Conservation (phyloP, 139 green algal species). For the Coelastrella sp. region DNA sequence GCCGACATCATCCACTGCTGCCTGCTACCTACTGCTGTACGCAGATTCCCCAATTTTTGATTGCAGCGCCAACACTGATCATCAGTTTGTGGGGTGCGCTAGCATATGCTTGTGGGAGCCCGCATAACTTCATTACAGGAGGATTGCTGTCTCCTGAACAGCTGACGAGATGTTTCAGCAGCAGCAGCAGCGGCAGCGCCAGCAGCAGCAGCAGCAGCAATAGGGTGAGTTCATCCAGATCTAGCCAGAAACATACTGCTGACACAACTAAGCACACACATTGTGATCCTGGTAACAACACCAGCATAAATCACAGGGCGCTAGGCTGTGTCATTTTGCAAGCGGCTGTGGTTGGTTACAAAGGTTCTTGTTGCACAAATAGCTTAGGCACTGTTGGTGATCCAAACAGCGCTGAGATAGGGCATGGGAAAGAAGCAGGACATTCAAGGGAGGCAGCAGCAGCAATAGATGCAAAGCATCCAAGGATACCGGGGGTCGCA, state of each 20-base stretch:
- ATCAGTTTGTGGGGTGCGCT: constrained; percentile 56
- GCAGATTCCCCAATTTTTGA: constrained; percentile 88
- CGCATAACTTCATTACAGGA: constrained; percentile 23
- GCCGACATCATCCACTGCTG: no score
- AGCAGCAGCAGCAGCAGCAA: not conserved
- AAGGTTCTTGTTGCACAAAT: not conserved
- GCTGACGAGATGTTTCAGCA: constrained; percentile 1
- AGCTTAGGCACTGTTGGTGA: not conserved
- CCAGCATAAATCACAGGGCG: no score
- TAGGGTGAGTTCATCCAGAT: not conserved
- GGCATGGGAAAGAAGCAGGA: no score
- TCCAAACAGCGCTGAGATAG: no score
- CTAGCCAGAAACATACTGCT: not conserved
- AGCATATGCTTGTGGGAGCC: constrained; percentile 50
- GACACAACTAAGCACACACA: no score
- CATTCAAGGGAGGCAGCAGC: not conserved
- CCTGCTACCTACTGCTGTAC: no score
- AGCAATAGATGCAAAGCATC: not conserved
- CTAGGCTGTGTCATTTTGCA: not conserved
- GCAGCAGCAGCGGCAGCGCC: constrained; percentile 31
- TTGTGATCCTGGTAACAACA: no score
- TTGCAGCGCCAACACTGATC: constrained; percentile 76
- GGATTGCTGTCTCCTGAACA: constrained; percentile 41
- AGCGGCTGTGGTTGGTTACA: constrained; percentile 2
- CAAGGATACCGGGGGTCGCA: not conserved